Base-by-base conservation (phyloP, 2,329 filamentous ascomycete species). In the Bretziella fagacearum region DNA sequence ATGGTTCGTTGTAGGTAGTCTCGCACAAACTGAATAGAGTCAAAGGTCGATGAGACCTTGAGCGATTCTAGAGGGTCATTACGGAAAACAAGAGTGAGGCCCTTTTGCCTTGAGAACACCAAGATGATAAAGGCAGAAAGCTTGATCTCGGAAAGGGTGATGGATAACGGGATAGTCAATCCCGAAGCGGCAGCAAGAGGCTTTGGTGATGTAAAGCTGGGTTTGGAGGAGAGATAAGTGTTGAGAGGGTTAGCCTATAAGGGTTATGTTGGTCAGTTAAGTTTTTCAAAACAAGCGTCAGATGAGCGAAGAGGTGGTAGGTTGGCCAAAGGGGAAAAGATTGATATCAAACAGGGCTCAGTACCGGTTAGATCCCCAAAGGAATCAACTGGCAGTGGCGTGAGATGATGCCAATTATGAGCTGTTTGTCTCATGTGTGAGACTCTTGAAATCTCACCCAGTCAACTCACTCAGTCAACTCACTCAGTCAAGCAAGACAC, bases 1-100 rank as follows among this genome's bases (percentile, higher is more conserved):
- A 98, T 98, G 52, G 89, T 93, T 60, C 84, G 82, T 59, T 98
- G 91, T 48, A 98, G 68, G 61, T 96, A 96, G 62, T 98, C 87
- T 55, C 91, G 81, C 52, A 98, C 91, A 59, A 98, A 98, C 37
- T 91, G 89, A 57, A 98, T 98, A 10, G 89, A 94, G 66, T 98
- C 91, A 63, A 98, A 98, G 37, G 91, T 98, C 55, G 89, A 96
- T 1, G 89, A 96, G 54, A 98, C 91, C 67, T 95, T 96, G 57
- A 98, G 77, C 3, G 89, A 95, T 61, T 98, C 91, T 52, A 98
- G 77, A 3, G 91, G 91, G 60, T 98, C 91, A 72, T 98, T 96
- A 56, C 91, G 81, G 62, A 98, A 98, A 37, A 98, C 91, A 41
- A 98, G 71, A 1, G 91, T 98, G 49, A 98, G 73, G 17, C 91